Conservation (phyloP, 768 basidiomycete genomes). For the Lentinula raphanica region DNA sequence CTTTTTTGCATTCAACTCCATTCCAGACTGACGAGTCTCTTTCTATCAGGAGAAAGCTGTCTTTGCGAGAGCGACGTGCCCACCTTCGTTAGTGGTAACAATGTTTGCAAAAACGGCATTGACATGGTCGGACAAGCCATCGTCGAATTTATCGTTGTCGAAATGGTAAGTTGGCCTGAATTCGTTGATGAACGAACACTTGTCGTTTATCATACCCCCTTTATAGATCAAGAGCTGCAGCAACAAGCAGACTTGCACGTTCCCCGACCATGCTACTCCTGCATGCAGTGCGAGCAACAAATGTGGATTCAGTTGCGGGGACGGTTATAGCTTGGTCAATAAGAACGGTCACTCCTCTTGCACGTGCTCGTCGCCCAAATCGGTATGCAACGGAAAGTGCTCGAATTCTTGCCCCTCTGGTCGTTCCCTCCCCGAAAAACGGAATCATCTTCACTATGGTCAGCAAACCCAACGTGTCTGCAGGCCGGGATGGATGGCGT, state of each 20-base stretch:
- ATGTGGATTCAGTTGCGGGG: constrained; percentile 28
- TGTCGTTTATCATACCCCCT: background rate
- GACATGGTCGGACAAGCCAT: background rate
- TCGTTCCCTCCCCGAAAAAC: background rate
- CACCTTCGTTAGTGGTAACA: background rate
- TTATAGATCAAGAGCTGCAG: constrained; percentile 18
- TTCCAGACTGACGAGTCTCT: background rate
- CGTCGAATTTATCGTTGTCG: background rate
- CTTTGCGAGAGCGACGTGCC: background rate
- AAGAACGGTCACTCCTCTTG: constrained; percentile 12
- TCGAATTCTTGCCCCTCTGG: constrained; percentile 10
- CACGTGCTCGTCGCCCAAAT: constrained; percentile 20
- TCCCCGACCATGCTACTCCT: constrained; percentile 22
- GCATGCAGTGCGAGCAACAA: constrained; percentile 16
- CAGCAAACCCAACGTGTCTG: constrained; percentile 20
- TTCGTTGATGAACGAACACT: background rate
- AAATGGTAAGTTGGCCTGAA: background rate
- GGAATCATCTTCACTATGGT: constrained; percentile 14
- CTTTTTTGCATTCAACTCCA: background rate
- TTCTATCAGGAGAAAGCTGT: background rate
- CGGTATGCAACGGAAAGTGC: constrained; percentile 29
- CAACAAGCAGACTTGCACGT: constrained; percentile 17
- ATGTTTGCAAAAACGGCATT: background rate
- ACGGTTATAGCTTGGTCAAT: constrained; percentile 16
- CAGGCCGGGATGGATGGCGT: constrained; percentile 23